Conservation (phyloP, 441 rosid species). For the Mallotus repandus region DNA sequence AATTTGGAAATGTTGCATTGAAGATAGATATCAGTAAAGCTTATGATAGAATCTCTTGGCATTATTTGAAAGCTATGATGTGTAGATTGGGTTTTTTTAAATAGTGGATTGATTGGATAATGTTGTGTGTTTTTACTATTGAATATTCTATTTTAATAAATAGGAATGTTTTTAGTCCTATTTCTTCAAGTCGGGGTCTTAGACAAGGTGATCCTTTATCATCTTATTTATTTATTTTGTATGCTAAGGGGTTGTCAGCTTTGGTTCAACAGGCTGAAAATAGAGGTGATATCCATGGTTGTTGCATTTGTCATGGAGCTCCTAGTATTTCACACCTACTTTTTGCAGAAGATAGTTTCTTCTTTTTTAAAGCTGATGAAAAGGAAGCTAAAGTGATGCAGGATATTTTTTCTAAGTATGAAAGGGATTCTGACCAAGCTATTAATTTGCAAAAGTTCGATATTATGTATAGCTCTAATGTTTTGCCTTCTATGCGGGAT, state of each 20-base stretch:
- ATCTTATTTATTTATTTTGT: not conserved
- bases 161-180: not conserved
- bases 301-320: not conserved
- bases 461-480: too few relatives aligned
- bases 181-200: not conserved
- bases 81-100: too few relatives aligned
- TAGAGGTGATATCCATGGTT: not conserved
- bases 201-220: not conserved
- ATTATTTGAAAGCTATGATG: too few relatives aligned
- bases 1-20: too few relatives aligned
- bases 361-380: not conserved
- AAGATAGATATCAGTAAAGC: too few relatives aligned
- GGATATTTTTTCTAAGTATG: too few relatives aligned
- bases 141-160: too few relatives aligned
- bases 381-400: not conserved
- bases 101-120: too few relatives aligned
- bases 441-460: not conserved
- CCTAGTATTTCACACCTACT: not conserved
- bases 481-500: too few relatives aligned
- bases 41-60: too few relatives aligned
- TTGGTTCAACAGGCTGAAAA: not conserved
- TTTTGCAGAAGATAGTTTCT: too few relatives aligned
- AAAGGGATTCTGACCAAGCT: not conserved
- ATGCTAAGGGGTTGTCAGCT: not conserved
- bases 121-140: too few relatives aligned